Evolutionary conservation across 352 stramenopile genomes (phyloP).

Genomic region (Pythium rishiriense): DNA sequence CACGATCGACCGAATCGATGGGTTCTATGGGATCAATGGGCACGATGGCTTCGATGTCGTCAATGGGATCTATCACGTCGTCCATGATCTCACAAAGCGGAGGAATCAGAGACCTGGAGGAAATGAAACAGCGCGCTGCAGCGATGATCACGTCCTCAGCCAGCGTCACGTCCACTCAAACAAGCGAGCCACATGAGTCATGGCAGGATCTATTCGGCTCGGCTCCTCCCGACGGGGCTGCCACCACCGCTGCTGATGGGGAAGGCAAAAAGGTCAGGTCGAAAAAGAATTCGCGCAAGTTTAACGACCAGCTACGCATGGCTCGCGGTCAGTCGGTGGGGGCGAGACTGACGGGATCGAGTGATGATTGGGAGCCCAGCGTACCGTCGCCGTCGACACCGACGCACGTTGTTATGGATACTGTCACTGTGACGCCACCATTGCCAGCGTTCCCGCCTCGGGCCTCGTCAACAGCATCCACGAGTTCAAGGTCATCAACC

Average conservation of each 20-base stretch:
- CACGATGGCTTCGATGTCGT: slow-evolving; percentile 25
- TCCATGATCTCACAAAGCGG: not conserved
- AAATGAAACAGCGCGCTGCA: slow-evolving; percentile 69
- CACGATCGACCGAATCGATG: slow-evolving; percentile 35
- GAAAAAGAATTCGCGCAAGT: slow-evolving; percentile 66
- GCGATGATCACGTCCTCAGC: slow-evolving; percentile 33
- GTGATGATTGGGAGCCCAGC: slow-evolving; percentile 22
- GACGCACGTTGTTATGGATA: not conserved
- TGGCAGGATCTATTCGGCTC: slow-evolving; percentile 75
- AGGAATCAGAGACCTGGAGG: slow-evolving; percentile 39
- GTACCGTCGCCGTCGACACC: not conserved
- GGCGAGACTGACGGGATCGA: slow-evolving; percentile 46
- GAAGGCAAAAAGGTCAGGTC: slow-evolving; percentile 55
- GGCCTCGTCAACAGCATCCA: slow-evolving; percentile 1
- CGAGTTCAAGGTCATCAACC: slow-evolving; percentile 9
- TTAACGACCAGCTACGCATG: slow-evolving; percentile 67
- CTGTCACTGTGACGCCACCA: not conserved
- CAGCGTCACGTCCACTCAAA: slow-evolving; percentile 18
- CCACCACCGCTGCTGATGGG: slow-evolving; percentile 22
- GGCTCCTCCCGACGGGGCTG: slow-evolving; percentile 4
- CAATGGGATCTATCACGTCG: slow-evolving; percentile 21
- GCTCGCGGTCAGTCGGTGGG: slow-evolving; percentile 54
- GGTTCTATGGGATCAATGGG: slow-evolving; percentile 2
- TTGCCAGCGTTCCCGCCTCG: slow-evolving; percentile 3
- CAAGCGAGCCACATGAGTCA: slow-evolving; percentile 38